Percentiles rank a stretch among this genome's conserved stretches.
Evolutionary conservation across 345 rosid species (phyloP).

Genomic region (Syzygium oleosum): DNA sequence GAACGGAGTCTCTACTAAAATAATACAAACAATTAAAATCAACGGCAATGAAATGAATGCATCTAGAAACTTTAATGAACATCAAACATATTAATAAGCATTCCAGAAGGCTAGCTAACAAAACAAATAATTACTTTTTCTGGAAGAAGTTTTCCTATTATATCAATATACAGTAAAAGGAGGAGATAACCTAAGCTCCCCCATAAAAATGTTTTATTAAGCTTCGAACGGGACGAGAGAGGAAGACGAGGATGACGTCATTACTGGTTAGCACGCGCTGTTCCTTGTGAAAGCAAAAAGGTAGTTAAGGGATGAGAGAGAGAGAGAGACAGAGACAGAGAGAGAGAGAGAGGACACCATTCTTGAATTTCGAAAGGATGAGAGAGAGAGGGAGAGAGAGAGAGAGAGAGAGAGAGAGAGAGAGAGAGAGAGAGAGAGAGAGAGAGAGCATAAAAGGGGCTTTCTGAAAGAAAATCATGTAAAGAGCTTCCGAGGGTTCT

Average conservation of each 20-base stretch:
- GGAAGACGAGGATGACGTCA: not conserved
- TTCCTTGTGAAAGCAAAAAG: not conserved
- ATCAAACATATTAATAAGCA: not conserved
- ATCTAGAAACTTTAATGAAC: not conserved
- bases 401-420: too few species aligned
- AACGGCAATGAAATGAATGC: not conserved
- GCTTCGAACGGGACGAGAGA: not conserved
- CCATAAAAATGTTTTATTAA: not conserved
- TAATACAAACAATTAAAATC: not conserved
- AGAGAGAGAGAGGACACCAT: not conserved
- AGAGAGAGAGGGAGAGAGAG: not conserved
- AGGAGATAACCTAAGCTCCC: not conserved
- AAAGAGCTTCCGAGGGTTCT: not conserved
- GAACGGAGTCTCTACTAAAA: constrained; percentile 29
- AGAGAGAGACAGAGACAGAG: not conserved
- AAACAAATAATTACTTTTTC: not conserved
- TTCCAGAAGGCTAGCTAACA: not conserved
- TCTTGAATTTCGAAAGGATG: not conserved
- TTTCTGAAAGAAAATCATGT: not conserved
- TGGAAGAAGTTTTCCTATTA: not conserved
- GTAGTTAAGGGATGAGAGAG: not conserved
- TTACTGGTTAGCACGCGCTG: not conserved
- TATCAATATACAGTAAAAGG: not conserved
- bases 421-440: not conserved
- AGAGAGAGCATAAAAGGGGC: not conserved